Conservation (phyloP, 495 filamentous ascomycete species). For the Penicillium malachiteum region DNA sequence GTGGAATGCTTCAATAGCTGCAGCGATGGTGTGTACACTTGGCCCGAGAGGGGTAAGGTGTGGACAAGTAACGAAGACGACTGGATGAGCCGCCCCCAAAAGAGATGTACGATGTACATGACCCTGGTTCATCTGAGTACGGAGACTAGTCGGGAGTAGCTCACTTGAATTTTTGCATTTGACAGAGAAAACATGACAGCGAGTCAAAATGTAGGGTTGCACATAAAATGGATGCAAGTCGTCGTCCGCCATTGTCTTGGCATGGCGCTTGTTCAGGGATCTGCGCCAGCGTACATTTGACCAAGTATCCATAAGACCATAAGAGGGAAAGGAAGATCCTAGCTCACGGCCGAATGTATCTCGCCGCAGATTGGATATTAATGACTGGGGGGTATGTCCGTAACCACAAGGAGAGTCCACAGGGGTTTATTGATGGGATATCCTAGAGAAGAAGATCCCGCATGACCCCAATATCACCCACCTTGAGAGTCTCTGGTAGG, state of each 20-base stretch:
- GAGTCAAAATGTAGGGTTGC: slow-evolving; percentile 16
- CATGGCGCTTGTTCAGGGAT: slow-evolving; percentile 38
- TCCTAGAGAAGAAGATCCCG: slow-evolving; percentile 1
- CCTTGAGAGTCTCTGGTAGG: slow-evolving; percentile 4
- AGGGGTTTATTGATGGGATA: no score
- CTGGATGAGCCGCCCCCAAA: slow-evolving; percentile 8
- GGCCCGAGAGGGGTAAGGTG: slow-evolving; percentile 11
- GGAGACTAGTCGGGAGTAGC: not conserved
- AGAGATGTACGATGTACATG: not conserved
- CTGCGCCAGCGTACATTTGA: slow-evolving; percentile 10
- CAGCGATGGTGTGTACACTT: slow-evolving; percentile 17
- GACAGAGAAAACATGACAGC: slow-evolving; percentile 17
- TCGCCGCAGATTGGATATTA: slow-evolving; percentile 7
- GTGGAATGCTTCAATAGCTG: slow-evolving; percentile 17
- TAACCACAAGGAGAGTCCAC: not conserved
- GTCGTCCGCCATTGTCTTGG: slow-evolving; percentile 35
- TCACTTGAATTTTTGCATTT: slow-evolving; percentile 15
- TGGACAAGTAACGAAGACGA: not conserved
- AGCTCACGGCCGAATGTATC: slow-evolving; percentile 5
- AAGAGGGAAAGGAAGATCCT: not conserved
- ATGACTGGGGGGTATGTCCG: slow-evolving; percentile 2
- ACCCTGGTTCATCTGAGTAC: slow-evolving; percentile 9
- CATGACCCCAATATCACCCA: slow-evolving; percentile 2
- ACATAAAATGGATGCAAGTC: slow-evolving; percentile 21
- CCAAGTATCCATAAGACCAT: no score